These are phyloP conservation scores for Canna indica DNA, from an alignment of 176 grass and related monocot species.

Conservation along the genomic window DNA sequence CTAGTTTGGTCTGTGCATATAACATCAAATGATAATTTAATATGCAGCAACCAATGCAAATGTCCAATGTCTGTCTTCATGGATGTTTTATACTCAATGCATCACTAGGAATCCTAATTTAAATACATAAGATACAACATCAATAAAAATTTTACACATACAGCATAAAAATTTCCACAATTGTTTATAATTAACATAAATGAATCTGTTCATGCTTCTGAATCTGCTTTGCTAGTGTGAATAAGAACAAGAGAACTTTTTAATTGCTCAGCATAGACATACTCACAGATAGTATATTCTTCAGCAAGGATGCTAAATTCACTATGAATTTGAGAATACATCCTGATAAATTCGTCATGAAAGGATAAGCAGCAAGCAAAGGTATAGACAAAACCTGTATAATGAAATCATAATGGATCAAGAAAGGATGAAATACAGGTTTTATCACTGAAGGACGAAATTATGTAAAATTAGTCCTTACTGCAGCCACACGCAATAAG, in stretches of 20 bases:
- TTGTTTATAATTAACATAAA: no score
- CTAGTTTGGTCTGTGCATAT: no score
- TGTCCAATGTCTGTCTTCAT: no score
- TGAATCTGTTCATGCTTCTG: no score
- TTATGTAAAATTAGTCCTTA: slow-evolving; percentile 17
- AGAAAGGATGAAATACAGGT: background rate
- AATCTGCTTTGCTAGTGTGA: background rate
- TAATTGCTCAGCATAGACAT: background rate
- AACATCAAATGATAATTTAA: no score
- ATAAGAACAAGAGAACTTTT: background rate
- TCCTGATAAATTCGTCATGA: slow-evolving; percentile 49
- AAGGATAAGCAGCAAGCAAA: slow-evolving; percentile 52
- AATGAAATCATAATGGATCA: slow-evolving; percentile 7
- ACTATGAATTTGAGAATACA: slow-evolving; percentile 31
- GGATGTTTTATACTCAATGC: no score
- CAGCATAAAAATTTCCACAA: no score
- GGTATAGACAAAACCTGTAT: slow-evolving; percentile 47
- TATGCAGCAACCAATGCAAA: no score
- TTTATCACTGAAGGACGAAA: background rate
- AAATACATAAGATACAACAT: no score
- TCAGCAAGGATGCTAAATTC: slow-evolving; percentile 36
- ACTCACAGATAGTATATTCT: slow-evolving; percentile 23
- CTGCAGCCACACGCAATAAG: slow-evolving; percentile 43
- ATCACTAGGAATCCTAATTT: no score
- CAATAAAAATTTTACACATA: no score